Percentiles rank a stretch among this genome's conserved stretches.
phyloP scores from a whole-genome alignment of 805 yeast species.

The Candida piceae region DNA sequence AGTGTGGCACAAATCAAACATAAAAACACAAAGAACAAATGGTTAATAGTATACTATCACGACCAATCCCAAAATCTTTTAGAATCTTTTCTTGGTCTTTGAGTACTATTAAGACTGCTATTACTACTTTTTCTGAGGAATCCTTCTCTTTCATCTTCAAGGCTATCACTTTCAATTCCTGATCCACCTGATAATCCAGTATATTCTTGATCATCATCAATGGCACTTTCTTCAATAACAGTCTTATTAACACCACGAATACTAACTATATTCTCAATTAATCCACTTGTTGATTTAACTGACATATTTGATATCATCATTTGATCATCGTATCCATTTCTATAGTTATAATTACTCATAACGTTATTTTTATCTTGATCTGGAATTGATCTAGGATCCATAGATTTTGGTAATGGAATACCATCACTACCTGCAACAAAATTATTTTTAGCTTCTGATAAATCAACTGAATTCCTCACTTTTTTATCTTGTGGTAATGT shows the following conservation, averaged over 20 bases:
- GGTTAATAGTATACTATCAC: background rate
- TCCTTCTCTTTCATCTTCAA: constrained; percentile 6
- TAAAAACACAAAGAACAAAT: too few relatives aligned
- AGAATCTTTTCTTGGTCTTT: constrained; percentile 16
- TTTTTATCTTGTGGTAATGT: constrained; percentile 14
- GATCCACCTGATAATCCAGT: background rate
- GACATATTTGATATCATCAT: constrained; percentile 5
- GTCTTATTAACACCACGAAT: constrained; percentile 83
- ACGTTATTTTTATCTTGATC: too few relatives aligned
- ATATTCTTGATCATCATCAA: constrained; percentile 31
- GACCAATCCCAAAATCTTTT: constrained; percentile 23
- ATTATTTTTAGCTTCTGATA: constrained; percentile 16
- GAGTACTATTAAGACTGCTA: background rate
- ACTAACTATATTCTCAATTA: constrained; percentile 77
- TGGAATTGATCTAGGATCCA: background rate
- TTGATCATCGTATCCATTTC: too few relatives aligned
- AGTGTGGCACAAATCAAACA: too few relatives aligned
- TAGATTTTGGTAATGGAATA: constrained; percentile 12
- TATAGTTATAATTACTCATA: too few relatives aligned
- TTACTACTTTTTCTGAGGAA: constrained; percentile 2
- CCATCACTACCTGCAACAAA: constrained; percentile 9
- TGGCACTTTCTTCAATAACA: constrained; percentile 60
- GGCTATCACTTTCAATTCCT: constrained; percentile 3
- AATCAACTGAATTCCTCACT: constrained; percentile 19
- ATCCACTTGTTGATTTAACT: constrained; percentile 45